Evolutionary conservation across 148 eudicot species (phyloP), one percentile per base, ranked within the genome.

Genomic region (Arbutus unedo): DNA sequence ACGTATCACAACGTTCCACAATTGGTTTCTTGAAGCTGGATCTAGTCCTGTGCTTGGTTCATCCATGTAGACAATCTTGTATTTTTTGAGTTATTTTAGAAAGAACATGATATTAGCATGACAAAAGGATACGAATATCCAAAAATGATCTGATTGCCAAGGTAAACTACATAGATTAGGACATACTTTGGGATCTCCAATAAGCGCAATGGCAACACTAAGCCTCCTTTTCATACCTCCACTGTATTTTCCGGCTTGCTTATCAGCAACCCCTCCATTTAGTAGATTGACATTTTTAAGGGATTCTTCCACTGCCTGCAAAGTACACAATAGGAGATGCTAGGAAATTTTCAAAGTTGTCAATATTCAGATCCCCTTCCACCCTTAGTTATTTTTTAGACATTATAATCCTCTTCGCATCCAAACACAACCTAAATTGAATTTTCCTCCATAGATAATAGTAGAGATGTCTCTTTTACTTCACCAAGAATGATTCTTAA

Each of bases 201-300:
- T 95, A 76, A 95, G 89, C 45, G 98, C 91, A 80, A 95, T 95
- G 70, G 98, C 98, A 48, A 95, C 98, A 86, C 98, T 95, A 73
- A 95, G 98, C 90, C 98, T 92, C 87, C 98, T 93, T 83, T 93
- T 93, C 98, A 95, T 95, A n/a, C 98, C 96, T 80, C 98, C 96
- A 74, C 98, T 95, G 81, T 92, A 95, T 81, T 93, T 91, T 38
- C 96, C 92, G 74, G 95, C 88, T 84, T 86, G 88, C 80, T 93
- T 93, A 83, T 95, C 98, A 79, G 90, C 95, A 79, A 95, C 93
- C 10, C 98, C 97, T 44, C 98, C 98, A 71, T 90, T 83, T 82
- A 89, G 92, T 76, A 95, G 83, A 80, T 93, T 95, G 48, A 93
- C 93, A 77, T 92, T 89, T 86, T 84, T 89, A 13, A 93, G 90